These are phyloP conservation scores for Yueomyces sp. DNA, from an alignment of 1,139 yeast species.

Conservation along the genomic window DNA sequence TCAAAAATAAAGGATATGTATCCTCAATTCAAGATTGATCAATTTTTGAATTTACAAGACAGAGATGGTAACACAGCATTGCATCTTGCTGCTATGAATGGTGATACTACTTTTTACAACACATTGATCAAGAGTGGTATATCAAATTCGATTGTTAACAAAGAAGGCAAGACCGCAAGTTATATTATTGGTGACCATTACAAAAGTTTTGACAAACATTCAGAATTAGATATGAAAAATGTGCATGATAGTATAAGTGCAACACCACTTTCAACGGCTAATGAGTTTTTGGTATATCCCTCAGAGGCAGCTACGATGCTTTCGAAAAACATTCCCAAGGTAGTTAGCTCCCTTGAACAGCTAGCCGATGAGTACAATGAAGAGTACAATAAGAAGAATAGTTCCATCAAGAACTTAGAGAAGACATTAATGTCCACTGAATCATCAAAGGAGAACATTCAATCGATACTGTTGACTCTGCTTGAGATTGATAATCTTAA, in stretches of 20 bases:
- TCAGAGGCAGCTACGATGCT: constrained; percentile 19
- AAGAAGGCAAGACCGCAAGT: constrained; percentile 61
- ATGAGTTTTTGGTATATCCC: background rate
- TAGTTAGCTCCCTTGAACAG: constrained; percentile 29
- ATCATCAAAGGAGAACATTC: constrained; percentile 11
- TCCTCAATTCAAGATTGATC: constrained; percentile 35
- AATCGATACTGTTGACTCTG: constrained; percentile 12
- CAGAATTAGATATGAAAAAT: constrained; percentile 1
- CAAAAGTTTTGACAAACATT: constrained; percentile 4
- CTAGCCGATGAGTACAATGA: constrained; percentile 38
- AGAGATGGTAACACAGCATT: constrained; percentile 78
- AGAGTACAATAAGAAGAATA: constrained; percentile 12
- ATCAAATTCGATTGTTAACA: constrained; percentile 56
- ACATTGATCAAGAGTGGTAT: constrained; percentile 65
- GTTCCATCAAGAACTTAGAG: constrained; percentile 10
- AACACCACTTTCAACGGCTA: background rate
- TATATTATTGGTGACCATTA: constrained; percentile 33
- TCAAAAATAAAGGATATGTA: constrained; percentile 56
- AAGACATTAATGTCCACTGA: constrained; percentile 13
- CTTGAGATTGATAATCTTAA: constrained; percentile 36
- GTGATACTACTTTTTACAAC: constrained; percentile 64
- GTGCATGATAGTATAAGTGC: background rate
- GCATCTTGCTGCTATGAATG: constrained; percentile 67
- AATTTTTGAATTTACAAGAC: constrained; percentile 67
- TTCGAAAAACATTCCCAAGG: constrained; percentile 19